A percentile compares a stretch with the other conserved stretches of the same genome.
Evolutionary conservation across 805 yeast species (phyloP).

Genomic region (Isabelozyma pseudorhagii): DNA sequence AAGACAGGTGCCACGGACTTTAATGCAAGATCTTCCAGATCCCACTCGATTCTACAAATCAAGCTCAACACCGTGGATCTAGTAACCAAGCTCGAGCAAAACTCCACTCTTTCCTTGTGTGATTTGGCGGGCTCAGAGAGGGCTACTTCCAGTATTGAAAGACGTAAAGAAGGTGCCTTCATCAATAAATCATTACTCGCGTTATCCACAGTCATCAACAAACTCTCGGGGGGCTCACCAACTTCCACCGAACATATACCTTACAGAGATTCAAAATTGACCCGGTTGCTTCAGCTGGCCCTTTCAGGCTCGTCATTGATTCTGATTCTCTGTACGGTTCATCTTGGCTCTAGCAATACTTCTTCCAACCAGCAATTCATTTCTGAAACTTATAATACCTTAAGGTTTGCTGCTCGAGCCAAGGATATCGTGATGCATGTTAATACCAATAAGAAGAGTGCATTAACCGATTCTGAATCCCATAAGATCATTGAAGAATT

Average conservation of each 20-base stretch:
- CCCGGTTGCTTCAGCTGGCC: slow-evolving; percentile 88
- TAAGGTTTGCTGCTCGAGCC: slow-evolving; percentile 91
- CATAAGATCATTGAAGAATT: slow-evolving; percentile 49
- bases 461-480: slow-evolving; percentile 39
- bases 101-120: slow-evolving; percentile 76
- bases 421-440: slow-evolving; percentile 77
- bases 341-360: slow-evolving; percentile 43
- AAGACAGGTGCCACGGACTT: slow-evolving; percentile 87
- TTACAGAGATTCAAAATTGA: slow-evolving; percentile 88
- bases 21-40: slow-evolving; percentile 82
- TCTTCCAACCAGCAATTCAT: slow-evolving; percentile 38
- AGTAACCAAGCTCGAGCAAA: slow-evolving; percentile 34
- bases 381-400: slow-evolving; percentile 82
- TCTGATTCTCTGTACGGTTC: slow-evolving; percentile 83
- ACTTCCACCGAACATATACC: slow-evolving; percentile 66
- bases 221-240: slow-evolving; percentile 45
- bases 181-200: slow-evolving; percentile 90
- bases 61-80: slow-evolving; percentile 47
- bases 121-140: slow-evolving; percentile 97
- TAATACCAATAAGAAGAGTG: slow-evolving; percentile 42
- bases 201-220: slow-evolving; percentile 86
- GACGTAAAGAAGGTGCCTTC: slow-evolving; percentile 91
- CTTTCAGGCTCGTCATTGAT: slow-evolving; percentile 83
- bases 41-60: slow-evolving; percentile 85
- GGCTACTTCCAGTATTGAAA: slow-evolving; percentile 67